Conservation (phyloP, 352 stramenopile genomes). For the Globisporangium apiculatum region DNA sequence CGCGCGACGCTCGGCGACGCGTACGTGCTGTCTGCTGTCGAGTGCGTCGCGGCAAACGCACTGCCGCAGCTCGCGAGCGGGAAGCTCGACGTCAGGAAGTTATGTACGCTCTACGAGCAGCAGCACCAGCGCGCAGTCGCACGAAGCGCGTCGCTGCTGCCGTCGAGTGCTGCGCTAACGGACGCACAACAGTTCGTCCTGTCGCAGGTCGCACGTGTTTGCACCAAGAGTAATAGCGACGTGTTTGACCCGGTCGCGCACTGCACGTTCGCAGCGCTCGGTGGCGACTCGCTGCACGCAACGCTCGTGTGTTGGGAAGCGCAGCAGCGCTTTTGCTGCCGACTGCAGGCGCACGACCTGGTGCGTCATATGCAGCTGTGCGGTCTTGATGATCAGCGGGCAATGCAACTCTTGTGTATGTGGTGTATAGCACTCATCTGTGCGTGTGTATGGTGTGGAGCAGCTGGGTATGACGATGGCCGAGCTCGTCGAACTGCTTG, state of each 20-base stretch:
- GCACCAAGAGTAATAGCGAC: too few relatives aligned
- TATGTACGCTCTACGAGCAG: slow-evolving; percentile 15
- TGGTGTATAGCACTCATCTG: too few relatives aligned
- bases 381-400: too few relatives aligned
- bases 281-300: slow-evolving; percentile 47
- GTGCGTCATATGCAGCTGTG: slow-evolving; percentile 9
- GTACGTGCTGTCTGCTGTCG: slow-evolving; percentile 23
- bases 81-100: slow-evolving; percentile 29
- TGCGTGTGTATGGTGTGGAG: too few relatives aligned
- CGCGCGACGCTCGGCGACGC: slow-evolving; percentile 18
- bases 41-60: slow-evolving; percentile 7
- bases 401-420: too few relatives aligned
- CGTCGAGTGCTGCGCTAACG: too few relatives aligned
- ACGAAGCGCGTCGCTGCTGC: background rate
- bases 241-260: background rate
- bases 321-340: slow-evolving; percentile 11
- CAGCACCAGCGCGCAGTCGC: background rate
- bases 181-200: background rate
- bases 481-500: too few relatives aligned
- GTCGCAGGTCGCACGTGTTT: slow-evolving; percentile 2
- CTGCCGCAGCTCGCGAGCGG: slow-evolving; percentile 25
- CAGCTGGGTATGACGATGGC: too few relatives aligned
- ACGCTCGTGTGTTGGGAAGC: slow-evolving; percentile 41
- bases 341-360: slow-evolving; percentile 15
- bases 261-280: slow-evolving; percentile 32